Evolutionary conservation across 2,329 filamentous ascomycete genomes (phyloP).

Genomic region (Botryotinia narcissicola): DNA sequence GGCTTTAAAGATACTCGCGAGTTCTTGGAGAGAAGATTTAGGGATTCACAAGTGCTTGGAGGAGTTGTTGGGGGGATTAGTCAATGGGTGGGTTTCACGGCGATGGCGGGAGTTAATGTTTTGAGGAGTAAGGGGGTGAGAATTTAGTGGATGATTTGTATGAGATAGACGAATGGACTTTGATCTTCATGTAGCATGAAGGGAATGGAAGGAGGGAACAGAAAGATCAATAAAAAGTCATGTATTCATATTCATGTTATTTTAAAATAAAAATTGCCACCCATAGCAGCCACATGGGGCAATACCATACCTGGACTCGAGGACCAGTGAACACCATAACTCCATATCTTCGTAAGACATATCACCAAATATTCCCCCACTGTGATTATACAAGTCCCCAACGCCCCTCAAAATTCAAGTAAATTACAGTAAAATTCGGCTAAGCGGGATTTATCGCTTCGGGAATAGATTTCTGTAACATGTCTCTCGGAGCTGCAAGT

Average conservation of each 20-base stretch:
- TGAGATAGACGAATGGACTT: slow-evolving; percentile 7
- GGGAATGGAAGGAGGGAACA: neutral
- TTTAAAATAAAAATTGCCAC: neutral
- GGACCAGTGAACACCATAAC: neutral
- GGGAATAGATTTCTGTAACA: slow-evolving; percentile 36
- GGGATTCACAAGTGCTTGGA: slow-evolving; percentile 64
- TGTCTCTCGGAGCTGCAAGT: slow-evolving; percentile 10
- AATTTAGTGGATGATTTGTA: slow-evolving; percentile 44
- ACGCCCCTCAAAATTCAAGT: neutral
- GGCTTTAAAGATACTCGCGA: slow-evolving; percentile 74
- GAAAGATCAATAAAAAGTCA: neutral
- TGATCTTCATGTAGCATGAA: neutral
- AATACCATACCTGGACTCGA: slow-evolving; percentile 2
- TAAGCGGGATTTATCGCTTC: slow-evolving; percentile 28
- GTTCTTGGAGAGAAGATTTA: slow-evolving; percentile 70
- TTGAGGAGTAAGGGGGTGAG: slow-evolving; percentile 83
- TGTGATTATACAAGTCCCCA: neutral
- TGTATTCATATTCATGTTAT: slow-evolving; percentile 7
- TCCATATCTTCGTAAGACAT: slow-evolving; percentile 5
- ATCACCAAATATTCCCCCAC: neutral
- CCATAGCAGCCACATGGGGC: neutral
- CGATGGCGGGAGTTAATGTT: slow-evolving; percentile 73
- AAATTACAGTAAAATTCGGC: neutral
- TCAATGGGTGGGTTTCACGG: slow-evolving; percentile 81
- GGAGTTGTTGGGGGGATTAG: slow-evolving; percentile 61